A percentile compares a stretch with the other conserved stretches of the same genome.
These are phyloP conservation scores for Hanseniaspora uvarum DNA, from an alignment of 1,139 yeast species.

Conservation along the genomic window DNA sequence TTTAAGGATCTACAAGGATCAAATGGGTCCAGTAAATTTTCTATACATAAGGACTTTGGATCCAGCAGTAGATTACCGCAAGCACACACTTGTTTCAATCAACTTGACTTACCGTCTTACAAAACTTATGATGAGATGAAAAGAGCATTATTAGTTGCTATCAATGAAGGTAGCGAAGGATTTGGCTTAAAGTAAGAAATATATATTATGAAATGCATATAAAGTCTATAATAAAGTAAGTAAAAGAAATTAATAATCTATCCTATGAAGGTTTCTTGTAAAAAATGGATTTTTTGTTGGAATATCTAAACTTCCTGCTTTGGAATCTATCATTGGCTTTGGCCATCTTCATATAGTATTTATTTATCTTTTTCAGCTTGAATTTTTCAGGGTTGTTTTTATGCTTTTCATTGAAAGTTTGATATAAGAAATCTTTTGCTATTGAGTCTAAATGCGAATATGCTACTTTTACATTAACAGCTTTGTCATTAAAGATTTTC, in stretches of 20 bases:
- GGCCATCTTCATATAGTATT: not conserved
- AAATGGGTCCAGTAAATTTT: slow-evolving; percentile 75
- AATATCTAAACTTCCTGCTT: not conserved
- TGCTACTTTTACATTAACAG: not conserved
- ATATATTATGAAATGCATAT: not conserved
- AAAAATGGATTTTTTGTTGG: slow-evolving; percentile 2
- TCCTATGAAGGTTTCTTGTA: not conserved
- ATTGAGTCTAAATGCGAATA: not conserved
- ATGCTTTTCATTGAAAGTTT: not conserved
- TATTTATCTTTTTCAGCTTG: not conserved
- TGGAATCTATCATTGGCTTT: not conserved
- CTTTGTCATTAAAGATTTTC: not conserved
- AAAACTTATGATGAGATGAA: slow-evolving; percentile 78
- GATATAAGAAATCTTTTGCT: not conserved
- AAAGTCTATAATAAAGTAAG: not conserved
- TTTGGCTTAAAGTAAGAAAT: slow-evolving; percentile 44
- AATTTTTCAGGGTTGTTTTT: not conserved
- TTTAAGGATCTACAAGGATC: slow-evolving; percentile 85
- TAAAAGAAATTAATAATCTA: not conserved
- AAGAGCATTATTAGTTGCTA: slow-evolving; percentile 69
- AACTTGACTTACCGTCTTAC: slow-evolving; percentile 86
- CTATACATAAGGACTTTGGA: slow-evolving; percentile 85
- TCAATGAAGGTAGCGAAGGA: slow-evolving; percentile 93
- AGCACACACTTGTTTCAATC: slow-evolving; percentile 94
- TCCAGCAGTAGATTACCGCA: slow-evolving; percentile 80